Evolutionary conservation across 2,329 filamentous ascomycete genomes (phyloP), one percentile per base, ranked within the genome.

Genomic region (Beauveria medogensis): DNA sequence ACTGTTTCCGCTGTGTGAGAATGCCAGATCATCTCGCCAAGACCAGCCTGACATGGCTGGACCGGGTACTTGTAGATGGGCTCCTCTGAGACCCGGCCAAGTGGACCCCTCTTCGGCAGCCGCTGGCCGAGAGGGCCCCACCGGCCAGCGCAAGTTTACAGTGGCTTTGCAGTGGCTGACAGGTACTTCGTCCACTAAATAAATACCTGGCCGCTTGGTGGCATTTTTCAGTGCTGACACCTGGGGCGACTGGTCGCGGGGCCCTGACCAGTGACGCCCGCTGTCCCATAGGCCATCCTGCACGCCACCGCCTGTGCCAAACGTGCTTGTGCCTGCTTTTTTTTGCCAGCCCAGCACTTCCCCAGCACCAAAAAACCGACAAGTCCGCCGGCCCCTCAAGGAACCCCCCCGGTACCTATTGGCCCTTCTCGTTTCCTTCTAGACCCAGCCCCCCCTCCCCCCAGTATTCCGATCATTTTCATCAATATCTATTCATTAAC

Each of bases 41-140:
- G 51, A 16, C 34, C 48, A 8, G 46, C 46, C 24, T 28, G 24
- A 48, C 46, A 26, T 22, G 44, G 20, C 20, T 22, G 12, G 44
- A 24, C 44, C 18, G 20, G 52, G 37, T n/a, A 41, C 20, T 54
- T 40, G 52, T 12, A 26, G 37, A 43, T 28, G 52, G 52, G 41
- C 54, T 37, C 30, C 30, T 44, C n/a, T 47, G 54, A 60, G 48
- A 55, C 52, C 30, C 16, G 28, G 22, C 47, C 22, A 34, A 24
- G 24, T 52, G 37, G 47, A 34, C 14, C 50, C 46, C 46, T 40
- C 56, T 46, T 54, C 57, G 57, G 57, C 57, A 52, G 47, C 48
- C 57, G 48, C 37, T 41, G 48, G 57, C 57, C 57, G 57, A 59
- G n/a, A 16, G 14, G 48, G 40, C n/a, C 41, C 55, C 43, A 41